Percentiles rank a stretch among this genome's conserved stretches.
phyloP scores from a whole-genome alignment of 306 rosid genomes.

The Luffa aegyptiaca region DNA sequence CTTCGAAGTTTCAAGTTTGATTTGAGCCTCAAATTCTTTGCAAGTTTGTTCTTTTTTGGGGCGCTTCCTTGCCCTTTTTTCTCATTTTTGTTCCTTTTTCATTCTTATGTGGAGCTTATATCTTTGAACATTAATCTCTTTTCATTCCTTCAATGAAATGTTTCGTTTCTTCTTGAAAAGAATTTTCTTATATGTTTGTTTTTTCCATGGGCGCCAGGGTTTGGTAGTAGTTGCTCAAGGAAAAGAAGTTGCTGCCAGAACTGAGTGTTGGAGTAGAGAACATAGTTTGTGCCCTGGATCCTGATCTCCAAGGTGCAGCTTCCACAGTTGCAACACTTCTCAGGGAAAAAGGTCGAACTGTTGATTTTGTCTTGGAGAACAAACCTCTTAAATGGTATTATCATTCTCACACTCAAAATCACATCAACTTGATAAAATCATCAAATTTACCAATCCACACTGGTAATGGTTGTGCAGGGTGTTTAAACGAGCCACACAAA shows the following conservation, averaged over 20 bases:
- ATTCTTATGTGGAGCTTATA: no score
- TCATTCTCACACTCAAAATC: background rate
- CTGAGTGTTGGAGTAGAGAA: slow-evolving; percentile 44
- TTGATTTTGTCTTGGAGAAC: slow-evolving; percentile 84
- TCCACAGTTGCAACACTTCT: slow-evolving; percentile 69
- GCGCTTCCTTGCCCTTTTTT: no score
- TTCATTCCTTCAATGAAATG: no score
- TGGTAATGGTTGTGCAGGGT: slow-evolving; percentile 38
- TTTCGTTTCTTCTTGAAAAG: no score
- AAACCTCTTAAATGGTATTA: slow-evolving; percentile 82
- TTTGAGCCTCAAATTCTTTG: no score
- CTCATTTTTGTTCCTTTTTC: no score
- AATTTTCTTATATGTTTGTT: background rate
- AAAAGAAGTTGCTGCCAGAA: slow-evolving; percentile 74
- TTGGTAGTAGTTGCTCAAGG: slow-evolving; percentile 69
- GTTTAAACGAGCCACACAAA: slow-evolving; percentile 58
- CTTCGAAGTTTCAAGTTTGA: no score
- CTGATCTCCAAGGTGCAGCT: slow-evolving; percentile 83
- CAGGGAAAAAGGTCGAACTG: slow-evolving; percentile 60
- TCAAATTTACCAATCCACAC: background rate
- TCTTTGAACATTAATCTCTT: no score
- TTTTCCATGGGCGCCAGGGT: background rate
- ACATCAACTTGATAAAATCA: background rate
- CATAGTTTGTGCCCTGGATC: slow-evolving; percentile 81
- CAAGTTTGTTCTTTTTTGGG: no score